Base-by-base conservation (phyloP, 225 moss, liverwort and hornwort genomes). In the Physcomitrium patens region DNA sequence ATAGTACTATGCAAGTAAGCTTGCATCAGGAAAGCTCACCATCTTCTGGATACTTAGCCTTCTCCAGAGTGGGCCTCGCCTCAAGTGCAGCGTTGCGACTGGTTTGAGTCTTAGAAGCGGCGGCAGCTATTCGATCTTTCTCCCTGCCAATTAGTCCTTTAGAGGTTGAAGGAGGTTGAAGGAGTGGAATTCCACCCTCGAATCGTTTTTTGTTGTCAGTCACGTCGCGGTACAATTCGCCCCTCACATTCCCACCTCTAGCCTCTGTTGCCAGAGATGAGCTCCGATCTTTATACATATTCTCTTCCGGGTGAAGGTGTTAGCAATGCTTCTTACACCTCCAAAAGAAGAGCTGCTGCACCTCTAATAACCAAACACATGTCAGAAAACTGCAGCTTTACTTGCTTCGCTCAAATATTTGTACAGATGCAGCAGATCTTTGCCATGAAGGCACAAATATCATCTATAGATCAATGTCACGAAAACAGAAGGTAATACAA, bases 81-180 rank as follows among this genome's bases (percentile, higher is more conserved):
- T 90, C 90, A 18, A 65, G 65, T 45, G 75, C 80, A 41, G 71
- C 45, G 20, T 61, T 67, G 11, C 81, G 81, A 42, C 93, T 83
- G 45, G 80, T 73, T 12, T 76, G 81, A 41, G 79, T 73, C 22
- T 82, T 82, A 14, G 48, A 2, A 1, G 48, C 48, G 8, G 68
- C 60, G 13, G 93, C 84, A 76, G 79, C 84, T 59, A 71, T 83
- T 51, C 81, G 73, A 68, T 85, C 83, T 72, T 89, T 91, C 16
- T 93, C 91, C 76, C 87, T 80, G 44, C 85, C 91, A 84, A 85
- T 93, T 16, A 91, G 91, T 74, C 91, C 93, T 84, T 86, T 93
- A 3, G 89, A 91, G 13, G 87, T 89, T 18, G 93, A 89, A 27
- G 93, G 87, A 63, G n/a, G n/a, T n/a, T 18, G 93, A 89, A 22